Evolutionary conservation across 257 asterid genomes (phyloP), one percentile per base, ranked within the genome.

Genomic region (Solanum ossicruentum): DNA sequence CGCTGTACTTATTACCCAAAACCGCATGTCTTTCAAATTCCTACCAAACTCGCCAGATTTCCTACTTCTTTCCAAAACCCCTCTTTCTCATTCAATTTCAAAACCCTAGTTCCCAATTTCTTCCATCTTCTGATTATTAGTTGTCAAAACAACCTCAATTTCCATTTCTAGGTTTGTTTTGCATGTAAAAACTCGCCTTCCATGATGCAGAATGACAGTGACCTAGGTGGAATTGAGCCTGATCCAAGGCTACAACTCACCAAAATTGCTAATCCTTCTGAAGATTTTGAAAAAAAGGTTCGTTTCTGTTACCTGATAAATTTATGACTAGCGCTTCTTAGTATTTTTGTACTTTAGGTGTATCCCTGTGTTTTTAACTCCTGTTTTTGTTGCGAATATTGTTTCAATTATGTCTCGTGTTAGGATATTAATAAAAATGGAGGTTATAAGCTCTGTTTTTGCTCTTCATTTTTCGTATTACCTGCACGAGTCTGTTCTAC

Each of bases 281-380:
- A 90, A n/a, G 93, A 92, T 73, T 57, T 87, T 57, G 93, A 90
- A 39, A 90, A 91, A 77, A 91, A 91, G 93, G 96, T 86, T 79
- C 66, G 20, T 67, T 32, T 12, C 70, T 26, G 49, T 45, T 56
- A 41, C 41, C 23, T 63, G 17, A 63, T 61, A 82, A n/a, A 21
- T 47, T 23, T 58, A 21, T 28, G 39, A 45, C 21, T 17, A 61
- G 58, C 55, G 8, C 28, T 61, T 43, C 10, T 39, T 56, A 18
- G 21, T 45, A 15, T 47, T 54, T 16, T 16, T 47, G 20, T 18
- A 26, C 15, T 63, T 15, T 82, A 41, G 54, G 41, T 45, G 32
- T 82, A 21, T 65, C 10, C 15, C 15, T 65, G 28, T 63, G 79
- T 6, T 82, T 82, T 10, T 16, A 21, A 8, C 49, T 47, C 43